A percentile compares a stretch with the other conserved stretches of the same genome.
These are phyloP conservation scores for Candolleomyces efflorescens DNA, from an alignment of 768 basidiomycete genomes.

Conservation along the genomic window DNA sequence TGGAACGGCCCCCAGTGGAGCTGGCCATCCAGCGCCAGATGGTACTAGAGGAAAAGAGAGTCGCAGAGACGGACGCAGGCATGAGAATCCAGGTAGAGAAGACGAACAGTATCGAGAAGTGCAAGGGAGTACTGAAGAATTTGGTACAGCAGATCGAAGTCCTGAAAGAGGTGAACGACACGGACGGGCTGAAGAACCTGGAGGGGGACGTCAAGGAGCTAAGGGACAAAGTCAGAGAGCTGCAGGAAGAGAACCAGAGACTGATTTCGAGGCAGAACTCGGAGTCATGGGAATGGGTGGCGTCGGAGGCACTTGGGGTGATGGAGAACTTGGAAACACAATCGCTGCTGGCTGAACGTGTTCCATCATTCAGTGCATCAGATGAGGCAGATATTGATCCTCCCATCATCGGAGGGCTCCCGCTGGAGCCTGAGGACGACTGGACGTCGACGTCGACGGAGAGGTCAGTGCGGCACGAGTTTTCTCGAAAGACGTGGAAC, in stretches of 20 bases:
- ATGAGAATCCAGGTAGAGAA: constrained; percentile 4
- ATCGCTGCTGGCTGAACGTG: not conserved
- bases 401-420: constrained; percentile 1
- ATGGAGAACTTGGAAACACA: not conserved
- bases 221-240: not conserved
- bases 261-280: constrained; percentile 6
- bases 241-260: constrained; percentile 4
- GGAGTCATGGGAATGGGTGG: not conserved
- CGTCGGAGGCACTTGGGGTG: not conserved
- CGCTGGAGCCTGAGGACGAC: not conserved
- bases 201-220: constrained; percentile 6
- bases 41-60: constrained; percentile 12
- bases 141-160: constrained; percentile 8
- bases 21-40: constrained; percentile 18
- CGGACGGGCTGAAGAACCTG: constrained; percentile 2
- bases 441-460: too few relatives aligned
- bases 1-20: constrained; percentile 7
- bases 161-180: constrained; percentile 4
- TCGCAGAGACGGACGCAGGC: constrained; percentile 9
- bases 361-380: not conserved
- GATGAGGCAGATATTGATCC: not conserved
- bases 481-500: not conserved
- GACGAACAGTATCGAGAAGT: constrained; percentile 4
- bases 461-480: not conserved
- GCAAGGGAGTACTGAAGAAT: constrained; percentile 4